A percentile compares a stretch with the other conserved stretches of the same genome.
Evolutionary conservation across 1,284 basidiomycete genomes (phyloP).

Genomic region (Tetrapyrgos nigripes): DNA sequence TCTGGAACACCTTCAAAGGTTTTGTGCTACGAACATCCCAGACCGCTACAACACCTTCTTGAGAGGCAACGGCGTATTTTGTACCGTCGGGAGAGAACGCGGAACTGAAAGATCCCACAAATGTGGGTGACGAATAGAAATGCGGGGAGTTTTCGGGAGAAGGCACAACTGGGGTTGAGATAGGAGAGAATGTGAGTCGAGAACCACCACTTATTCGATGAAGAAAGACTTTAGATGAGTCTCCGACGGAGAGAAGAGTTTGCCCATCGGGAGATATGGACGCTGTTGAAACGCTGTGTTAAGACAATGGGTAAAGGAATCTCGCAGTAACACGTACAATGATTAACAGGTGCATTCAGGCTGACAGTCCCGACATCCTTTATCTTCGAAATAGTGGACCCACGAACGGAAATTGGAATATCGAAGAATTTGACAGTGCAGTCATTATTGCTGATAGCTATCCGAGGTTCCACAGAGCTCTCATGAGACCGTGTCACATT

Average conservation of each 20-base stretch:
- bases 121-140: constrained; percentile 46
- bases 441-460: constrained; percentile 87
- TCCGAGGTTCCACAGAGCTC: constrained; percentile 70
- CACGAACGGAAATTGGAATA: constrained; percentile 62
- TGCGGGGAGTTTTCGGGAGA: constrained; percentile 47
- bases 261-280: constrained; percentile 87
- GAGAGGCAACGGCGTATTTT: constrained; percentile 86
- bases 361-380: constrained; percentile 59
- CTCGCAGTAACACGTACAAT: constrained; percentile 41
- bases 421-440: constrained; percentile 79
- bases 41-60: constrained; percentile 83
- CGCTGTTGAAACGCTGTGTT: constrained; percentile 46
- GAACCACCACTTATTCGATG: constrained; percentile 70
- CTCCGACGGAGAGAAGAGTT: constrained; percentile 85
- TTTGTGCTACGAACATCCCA: constrained; percentile 81
- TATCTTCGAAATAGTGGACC: constrained; percentile 48
- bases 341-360: constrained; percentile 68
- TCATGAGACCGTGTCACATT: constrained; percentile 61
- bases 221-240: constrained; percentile 82
- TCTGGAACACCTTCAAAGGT: constrained; percentile 71
- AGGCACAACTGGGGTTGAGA: constrained; percentile 63
- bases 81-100: constrained; percentile 82
- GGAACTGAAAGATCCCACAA: constrained; percentile 82
- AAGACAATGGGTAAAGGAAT: constrained; percentile 15
- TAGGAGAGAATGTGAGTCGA: constrained; percentile 60